A percentile compares a stretch with the other conserved stretches of the same genome.
These are phyloP conservation scores for Saccharomycopsis hybrid DNA, from an alignment of 1,139 yeast species.

Conservation along the genomic window DNA sequence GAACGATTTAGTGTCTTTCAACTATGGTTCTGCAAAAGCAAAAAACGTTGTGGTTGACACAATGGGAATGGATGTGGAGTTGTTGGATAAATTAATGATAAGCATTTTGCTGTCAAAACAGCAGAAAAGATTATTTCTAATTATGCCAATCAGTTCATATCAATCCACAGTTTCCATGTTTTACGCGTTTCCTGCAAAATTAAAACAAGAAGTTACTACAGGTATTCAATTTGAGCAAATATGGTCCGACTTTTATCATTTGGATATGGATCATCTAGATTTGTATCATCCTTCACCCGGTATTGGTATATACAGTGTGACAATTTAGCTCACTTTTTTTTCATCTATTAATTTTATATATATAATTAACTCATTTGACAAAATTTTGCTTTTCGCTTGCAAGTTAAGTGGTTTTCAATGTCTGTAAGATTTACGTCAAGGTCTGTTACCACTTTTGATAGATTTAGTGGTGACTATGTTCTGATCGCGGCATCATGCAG, in stretches of 20 bases:
- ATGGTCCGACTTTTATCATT: constrained; percentile 45
- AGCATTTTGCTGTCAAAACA: constrained; percentile 18
- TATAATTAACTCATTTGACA: too few relatives aligned
- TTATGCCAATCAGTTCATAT: constrained; percentile 48
- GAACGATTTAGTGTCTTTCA: constrained; percentile 21
- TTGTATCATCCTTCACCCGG: constrained; percentile 58
- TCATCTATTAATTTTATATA: too few relatives aligned
- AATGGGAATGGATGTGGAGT: constrained; percentile 45
- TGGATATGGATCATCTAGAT: constrained; percentile 69
- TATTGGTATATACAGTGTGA: constrained; percentile 29
- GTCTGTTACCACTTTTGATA: too few relatives aligned
- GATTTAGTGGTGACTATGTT: too few relatives aligned
- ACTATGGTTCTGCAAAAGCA: constrained; percentile 13
- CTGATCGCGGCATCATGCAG: too few relatives aligned
- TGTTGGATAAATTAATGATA: constrained; percentile 26
- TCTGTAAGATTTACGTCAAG: too few relatives aligned
- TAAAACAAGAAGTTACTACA: constrained; percentile 7
- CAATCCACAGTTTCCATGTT: constrained; percentile 23
- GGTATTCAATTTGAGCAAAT: constrained; percentile 26
- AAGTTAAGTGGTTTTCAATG: too few relatives aligned
- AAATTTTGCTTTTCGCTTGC: too few relatives aligned
- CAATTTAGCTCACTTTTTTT: too few relatives aligned
- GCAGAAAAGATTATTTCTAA: constrained; percentile 30
- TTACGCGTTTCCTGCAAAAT: not conserved
- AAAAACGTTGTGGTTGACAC: constrained; percentile 39